Evolutionary conservation across 768 basidiomycete species (phyloP).

Genomic region (Kondoa subrosea): DNA sequence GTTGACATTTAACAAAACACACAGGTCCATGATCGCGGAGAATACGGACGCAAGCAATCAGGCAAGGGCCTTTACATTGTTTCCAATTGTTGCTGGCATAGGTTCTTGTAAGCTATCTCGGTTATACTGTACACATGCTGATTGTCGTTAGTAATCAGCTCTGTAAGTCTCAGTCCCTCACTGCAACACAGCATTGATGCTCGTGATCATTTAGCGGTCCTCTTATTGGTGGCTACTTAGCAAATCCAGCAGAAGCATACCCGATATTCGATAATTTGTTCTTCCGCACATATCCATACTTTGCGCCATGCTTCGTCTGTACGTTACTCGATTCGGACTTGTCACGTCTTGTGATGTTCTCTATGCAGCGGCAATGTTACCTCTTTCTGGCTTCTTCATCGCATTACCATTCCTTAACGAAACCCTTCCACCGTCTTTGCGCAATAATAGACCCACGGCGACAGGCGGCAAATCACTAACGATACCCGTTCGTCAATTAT

Average conservation of each 20-base stretch:
- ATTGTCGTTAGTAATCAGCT: too few species aligned
- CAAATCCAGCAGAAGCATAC: not conserved
- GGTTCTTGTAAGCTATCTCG: conserved; percentile 10
- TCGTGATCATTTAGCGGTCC: not conserved
- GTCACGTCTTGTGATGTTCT: too few species aligned
- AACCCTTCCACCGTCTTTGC: not conserved
- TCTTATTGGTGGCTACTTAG: not conserved
- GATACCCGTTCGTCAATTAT: not conserved
- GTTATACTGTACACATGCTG: not conserved
- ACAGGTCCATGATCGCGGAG: conserved; percentile 32
- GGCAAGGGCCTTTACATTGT: conserved; percentile 21
- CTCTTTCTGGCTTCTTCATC: not conserved
- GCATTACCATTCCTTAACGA: not conserved
- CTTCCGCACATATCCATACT: not conserved
- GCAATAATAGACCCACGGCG: not conserved
- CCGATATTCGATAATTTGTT: not conserved
- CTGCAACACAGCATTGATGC: too few species aligned
- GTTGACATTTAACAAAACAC: not conserved
- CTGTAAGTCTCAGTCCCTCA: too few species aligned
- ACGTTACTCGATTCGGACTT: too few species aligned
- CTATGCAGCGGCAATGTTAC: not conserved
- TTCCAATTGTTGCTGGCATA: conserved; percentile 17
- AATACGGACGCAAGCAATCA: conserved; percentile 24
- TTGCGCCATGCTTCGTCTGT: not conserved
- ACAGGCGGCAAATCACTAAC: not conserved